Base-by-base conservation (phyloP, 1,284 basidiomycete genomes). In the Irpex sp. region DNA sequence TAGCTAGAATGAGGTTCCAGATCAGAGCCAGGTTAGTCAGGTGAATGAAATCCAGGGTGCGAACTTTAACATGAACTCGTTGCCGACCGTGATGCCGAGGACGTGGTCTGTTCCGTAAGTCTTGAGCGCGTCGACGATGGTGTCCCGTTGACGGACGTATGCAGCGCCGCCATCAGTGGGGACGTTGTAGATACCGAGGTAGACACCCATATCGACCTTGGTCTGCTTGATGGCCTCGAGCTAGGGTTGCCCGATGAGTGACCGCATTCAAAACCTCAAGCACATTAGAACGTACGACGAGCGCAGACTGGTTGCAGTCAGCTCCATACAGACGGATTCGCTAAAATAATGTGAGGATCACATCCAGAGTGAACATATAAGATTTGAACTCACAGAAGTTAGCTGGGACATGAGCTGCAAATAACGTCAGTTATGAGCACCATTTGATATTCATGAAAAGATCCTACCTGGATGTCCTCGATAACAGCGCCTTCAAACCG, bases 181-280 rank as follows among this genome's bases (percentile, higher is more conserved):
- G 8, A 81, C 68, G 33, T 82, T 81, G 74, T 89, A 98, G 70
- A 93, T 93, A 35, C 89, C 96, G n/a, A 95, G 81, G 76, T 81
- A 97, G 13, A 98, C 91, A 8, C 78, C 79, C 85, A 98, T 83
- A 76, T 97, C 83, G 60, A 94, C 92, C 75, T 97, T 93, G 57
- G 95, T 97, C 70, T 89, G 86, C 71, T 90, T 81, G 73, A 99
- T 93, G 0, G 92, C 93, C 67, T 93, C 86, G 43, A 95, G 81
- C 85, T 77, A 33, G n/a, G 9, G 55, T n/a, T 55, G 35, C 26
- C 2, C 26, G 3, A 26, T 26, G 26, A 26, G 26, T 26, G 3
- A 2, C 2, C 26, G 3, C 4, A 26, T 26, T 4, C 26, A 26
- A 26, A 26, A 26, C 26, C 4, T 26, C 26, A 26, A 26, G 26